phyloP scores from a whole-genome alignment of 2,329 filamentous ascomycete species.

The Neonectria coccinea region DNA sequence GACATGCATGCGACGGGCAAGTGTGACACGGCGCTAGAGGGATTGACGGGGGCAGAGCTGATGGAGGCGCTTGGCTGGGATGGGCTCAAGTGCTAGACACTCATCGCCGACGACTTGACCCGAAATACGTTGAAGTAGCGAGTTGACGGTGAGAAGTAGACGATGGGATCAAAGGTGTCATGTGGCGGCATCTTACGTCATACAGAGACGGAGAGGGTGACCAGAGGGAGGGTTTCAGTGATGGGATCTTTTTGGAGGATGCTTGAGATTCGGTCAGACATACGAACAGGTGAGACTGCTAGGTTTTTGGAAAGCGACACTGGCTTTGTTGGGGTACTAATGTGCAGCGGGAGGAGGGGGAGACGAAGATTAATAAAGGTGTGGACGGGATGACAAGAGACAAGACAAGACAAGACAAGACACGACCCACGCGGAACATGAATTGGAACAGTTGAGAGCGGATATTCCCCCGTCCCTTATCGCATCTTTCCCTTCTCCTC shows the following conservation, averaged over 20 bases:
- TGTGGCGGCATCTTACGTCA: slow-evolving; percentile 21
- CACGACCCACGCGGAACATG: background rate
- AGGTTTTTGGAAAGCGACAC: background rate
- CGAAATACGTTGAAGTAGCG: background rate
- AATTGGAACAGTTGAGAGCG: background rate
- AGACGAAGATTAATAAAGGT: background rate
- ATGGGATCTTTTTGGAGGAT: slow-evolving; percentile 1
- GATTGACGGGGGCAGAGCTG: slow-evolving; percentile 3
- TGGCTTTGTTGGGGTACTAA: background rate
- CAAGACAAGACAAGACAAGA: background rate
- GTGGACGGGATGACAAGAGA: background rate
- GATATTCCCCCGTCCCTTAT: background rate
- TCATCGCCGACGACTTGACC: background rate
- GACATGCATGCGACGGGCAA: slow-evolving; percentile 10
- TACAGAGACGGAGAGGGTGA: slow-evolving; percentile 7
- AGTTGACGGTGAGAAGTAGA: background rate
- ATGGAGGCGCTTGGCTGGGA: slow-evolving; percentile 14
- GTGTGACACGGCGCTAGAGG: slow-evolving; percentile 14
- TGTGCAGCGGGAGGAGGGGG: background rate
- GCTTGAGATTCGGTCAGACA: slow-evolving; percentile 5
- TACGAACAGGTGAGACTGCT: slow-evolving; percentile 1
- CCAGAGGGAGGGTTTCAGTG: background rate
- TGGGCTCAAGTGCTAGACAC: slow-evolving; percentile 12
- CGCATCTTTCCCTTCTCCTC: no score
- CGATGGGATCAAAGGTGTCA: slow-evolving; percentile 14